phyloP scores from a whole-genome alignment of 768 basidiomycete species.

The Gymnopilus dilepis region DNA sequence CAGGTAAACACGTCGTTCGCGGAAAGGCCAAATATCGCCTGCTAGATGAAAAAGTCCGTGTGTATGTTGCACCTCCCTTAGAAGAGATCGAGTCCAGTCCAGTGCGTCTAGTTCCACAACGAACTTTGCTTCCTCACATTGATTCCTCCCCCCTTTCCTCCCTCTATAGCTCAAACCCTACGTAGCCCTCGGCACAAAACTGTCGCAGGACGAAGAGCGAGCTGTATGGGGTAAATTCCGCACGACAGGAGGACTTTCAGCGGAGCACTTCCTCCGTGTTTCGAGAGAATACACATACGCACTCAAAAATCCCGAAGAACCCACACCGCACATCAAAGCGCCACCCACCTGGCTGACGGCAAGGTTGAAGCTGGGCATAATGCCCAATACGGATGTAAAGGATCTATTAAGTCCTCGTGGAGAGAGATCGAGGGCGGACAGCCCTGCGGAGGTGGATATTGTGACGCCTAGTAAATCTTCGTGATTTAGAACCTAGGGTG shows the following conservation, averaged over 20 bases:
- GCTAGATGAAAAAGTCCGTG: constrained; percentile 81
- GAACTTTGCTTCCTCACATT: not conserved
- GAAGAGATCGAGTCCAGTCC: constrained; percentile 61
- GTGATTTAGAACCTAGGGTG: not conserved
- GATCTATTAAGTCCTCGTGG: not conserved
- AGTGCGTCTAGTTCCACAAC: constrained; percentile 43
- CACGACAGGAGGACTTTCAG: constrained; percentile 44
- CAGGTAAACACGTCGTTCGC: constrained; percentile 79
- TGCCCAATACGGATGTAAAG: constrained; percentile 7
- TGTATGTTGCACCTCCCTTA: constrained; percentile 81
- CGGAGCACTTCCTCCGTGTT: constrained; percentile 48
- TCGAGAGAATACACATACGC: constrained; percentile 37
- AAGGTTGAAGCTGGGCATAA: constrained; percentile 1
- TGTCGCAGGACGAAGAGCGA: constrained; percentile 40
- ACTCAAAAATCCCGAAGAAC: constrained; percentile 15
- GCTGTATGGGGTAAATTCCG: constrained; percentile 46
- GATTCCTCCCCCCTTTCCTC: not conserved
- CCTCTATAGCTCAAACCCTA: constrained; percentile 70
- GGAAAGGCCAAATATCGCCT: constrained; percentile 84
- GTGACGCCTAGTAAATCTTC: not conserved
- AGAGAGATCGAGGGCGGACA: not conserved
- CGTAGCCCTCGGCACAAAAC: constrained; percentile 52
- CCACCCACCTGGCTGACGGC: constrained; percentile 18
- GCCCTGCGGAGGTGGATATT: not conserved
- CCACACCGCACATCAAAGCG: constrained; percentile 1